These are phyloP conservation scores for Penicillium sp. DNA, from an alignment of 2,329 filamentous ascomycete species.

Conservation along the genomic window DNA sequence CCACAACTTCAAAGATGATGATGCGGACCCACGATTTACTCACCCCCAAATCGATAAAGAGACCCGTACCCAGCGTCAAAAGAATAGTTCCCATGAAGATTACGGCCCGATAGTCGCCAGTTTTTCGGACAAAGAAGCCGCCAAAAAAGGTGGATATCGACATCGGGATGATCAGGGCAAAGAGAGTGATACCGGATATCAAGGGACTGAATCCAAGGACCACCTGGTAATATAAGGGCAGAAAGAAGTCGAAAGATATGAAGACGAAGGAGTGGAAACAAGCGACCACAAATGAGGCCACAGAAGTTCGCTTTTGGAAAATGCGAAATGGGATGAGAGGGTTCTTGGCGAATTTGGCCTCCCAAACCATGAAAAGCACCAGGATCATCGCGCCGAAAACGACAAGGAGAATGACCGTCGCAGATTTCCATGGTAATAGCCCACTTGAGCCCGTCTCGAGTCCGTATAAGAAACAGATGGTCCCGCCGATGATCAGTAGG, in stretches of 20 bases:
- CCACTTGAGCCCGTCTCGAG: slow-evolving; percentile 1
- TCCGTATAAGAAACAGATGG: slow-evolving; percentile 7
- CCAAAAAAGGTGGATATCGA: not conserved
- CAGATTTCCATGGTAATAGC: not conserved
- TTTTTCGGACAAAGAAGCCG: slow-evolving; percentile 4
- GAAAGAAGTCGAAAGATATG: slow-evolving; percentile 6
- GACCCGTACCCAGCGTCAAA: not conserved
- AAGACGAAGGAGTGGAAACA: slow-evolving; percentile 7
- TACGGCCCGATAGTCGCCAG: not conserved
- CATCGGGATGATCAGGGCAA: slow-evolving; percentile 7
- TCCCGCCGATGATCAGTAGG: slow-evolving; percentile 6
- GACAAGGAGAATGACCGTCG: slow-evolving; percentile 1
- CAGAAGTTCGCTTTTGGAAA: not conserved
- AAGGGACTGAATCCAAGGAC: slow-evolving; percentile 5
- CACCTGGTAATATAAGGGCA: slow-evolving; percentile 8
- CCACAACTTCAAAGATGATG: slow-evolving; percentile 12
- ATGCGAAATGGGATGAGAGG: slow-evolving; percentile 6
- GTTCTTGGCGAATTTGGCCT: slow-evolving; percentile 6
- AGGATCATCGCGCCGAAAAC: slow-evolving; percentile 5
- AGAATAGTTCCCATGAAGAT: not conserved
- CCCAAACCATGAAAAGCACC: slow-evolving; percentile 3
- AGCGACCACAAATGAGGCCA: slow-evolving; percentile 4
- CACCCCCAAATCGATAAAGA: slow-evolving; percentile 1
- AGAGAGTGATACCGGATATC: slow-evolving; percentile 5
- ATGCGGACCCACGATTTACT: slow-evolving; percentile 2